Conservation (phyloP, 2,329 filamentous ascomycete species). For the Fonsecaea nubica region DNA sequence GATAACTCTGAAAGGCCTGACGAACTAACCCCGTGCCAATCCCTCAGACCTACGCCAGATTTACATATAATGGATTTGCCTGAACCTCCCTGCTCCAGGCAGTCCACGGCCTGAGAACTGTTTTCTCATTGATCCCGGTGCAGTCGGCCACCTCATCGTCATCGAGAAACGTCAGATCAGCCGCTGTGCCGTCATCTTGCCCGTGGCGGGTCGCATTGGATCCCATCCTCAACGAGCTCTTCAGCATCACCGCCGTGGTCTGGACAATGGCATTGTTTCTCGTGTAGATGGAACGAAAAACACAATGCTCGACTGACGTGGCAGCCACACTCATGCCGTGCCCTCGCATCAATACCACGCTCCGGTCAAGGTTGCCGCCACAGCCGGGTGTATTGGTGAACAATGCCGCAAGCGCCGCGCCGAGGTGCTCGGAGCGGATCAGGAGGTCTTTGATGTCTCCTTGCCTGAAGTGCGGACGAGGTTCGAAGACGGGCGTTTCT, state of each 20-base stretch:
- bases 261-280: constrained; percentile 53
- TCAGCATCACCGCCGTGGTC: constrained; percentile 45
- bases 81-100: constrained; percentile 5
- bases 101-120: constrained; percentile 1
- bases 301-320: constrained; percentile 48
- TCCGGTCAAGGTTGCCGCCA: constrained; percentile 32
- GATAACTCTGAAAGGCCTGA: background rate
- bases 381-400: constrained; percentile 40
- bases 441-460: constrained; percentile 45
- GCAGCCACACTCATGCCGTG: constrained; percentile 54
- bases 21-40: background rate
- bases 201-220: background rate
- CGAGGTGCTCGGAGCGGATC: constrained; percentile 46
- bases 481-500: constrained; percentile 8
- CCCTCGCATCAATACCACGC: constrained; percentile 54
- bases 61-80: constrained; percentile 14
- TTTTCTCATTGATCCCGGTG: background rate
- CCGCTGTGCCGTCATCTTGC: background rate
- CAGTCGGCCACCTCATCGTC: background rate
- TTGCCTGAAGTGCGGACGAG: constrained; percentile 5
- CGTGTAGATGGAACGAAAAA: constrained; percentile 54
- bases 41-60: constrained; percentile 15
- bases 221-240: background rate
- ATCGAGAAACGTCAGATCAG: background rate
- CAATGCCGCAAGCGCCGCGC: constrained; percentile 45